Percentiles rank a stretch among this genome's conserved stretches.
phyloP scores from a whole-genome alignment of 805 yeast species.

The Saturnispora galanensis region DNA sequence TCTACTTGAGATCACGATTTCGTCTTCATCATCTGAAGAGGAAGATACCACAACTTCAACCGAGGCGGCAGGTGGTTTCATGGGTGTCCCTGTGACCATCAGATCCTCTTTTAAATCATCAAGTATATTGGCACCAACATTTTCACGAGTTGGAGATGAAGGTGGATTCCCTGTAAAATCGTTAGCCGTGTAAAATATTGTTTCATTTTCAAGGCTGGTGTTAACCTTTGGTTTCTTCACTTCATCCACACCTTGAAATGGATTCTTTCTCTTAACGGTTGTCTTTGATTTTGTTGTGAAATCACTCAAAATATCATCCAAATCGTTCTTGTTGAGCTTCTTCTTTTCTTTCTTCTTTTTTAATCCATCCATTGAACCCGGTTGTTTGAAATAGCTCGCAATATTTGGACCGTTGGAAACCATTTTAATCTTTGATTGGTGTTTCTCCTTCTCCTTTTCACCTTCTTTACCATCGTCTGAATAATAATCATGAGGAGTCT shows the following conservation, averaged over 20 bases:
- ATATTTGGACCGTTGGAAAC: slow-evolving; percentile 9
- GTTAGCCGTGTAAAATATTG: slow-evolving; percentile 15
- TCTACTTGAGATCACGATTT: slow-evolving; percentile 45
- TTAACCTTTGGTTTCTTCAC: slow-evolving; percentile 12
- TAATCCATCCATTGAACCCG: slow-evolving; percentile 12
- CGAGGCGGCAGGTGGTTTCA: neutral
- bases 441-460: slow-evolving; percentile 18
- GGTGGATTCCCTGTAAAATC: slow-evolving; percentile 20
- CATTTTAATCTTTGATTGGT: slow-evolving; percentile 26
- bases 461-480: slow-evolving; percentile 45
- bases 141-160: slow-evolving; percentile 24
- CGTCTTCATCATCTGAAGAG: slow-evolving; percentile 43
- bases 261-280: slow-evolving; percentile 16
- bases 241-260: slow-evolving; percentile 18
- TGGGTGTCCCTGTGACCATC: slow-evolving; percentile 6
- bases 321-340: slow-evolving; percentile 29
- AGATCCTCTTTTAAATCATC: slow-evolving; percentile 8
- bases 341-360: slow-evolving; percentile 17
- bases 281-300: slow-evolving; percentile 27
- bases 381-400: slow-evolving; percentile 34
- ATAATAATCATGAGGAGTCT: slow-evolving; percentile 40
- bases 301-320: slow-evolving; percentile 64
- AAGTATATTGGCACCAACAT: slow-evolving; percentile 6
- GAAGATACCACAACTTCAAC: slow-evolving; percentile 14
- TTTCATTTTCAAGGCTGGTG: slow-evolving; percentile 15